A percentile compares a stretch with the other conserved stretches of the same genome.
Evolutionary conservation across 2,329 filamentous ascomycete species (phyloP).

Genomic region (Neoascochyta sp.): DNA sequence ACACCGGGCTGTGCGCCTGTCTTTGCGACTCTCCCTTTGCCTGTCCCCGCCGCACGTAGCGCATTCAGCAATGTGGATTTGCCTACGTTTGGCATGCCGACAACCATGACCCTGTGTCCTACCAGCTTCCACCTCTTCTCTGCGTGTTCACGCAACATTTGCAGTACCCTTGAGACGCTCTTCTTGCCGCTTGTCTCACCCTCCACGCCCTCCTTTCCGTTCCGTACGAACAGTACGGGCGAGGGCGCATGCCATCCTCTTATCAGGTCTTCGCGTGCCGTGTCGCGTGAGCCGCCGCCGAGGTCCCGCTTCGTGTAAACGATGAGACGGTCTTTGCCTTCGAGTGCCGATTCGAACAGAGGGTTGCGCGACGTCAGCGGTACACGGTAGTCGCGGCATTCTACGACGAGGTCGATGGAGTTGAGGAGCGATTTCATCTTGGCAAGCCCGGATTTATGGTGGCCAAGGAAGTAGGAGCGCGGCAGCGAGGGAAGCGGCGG

Average conservation of each 20-base stretch:
- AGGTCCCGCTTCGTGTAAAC: slow-evolving; percentile 86
- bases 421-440: slow-evolving; percentile 80
- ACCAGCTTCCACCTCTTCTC: slow-evolving; percentile 58
- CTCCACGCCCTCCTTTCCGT: slow-evolving; percentile 15
- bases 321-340: slow-evolving; percentile 69
- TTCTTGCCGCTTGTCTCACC: slow-evolving; percentile 22
- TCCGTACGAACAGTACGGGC: slow-evolving; percentile 52
- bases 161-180: slow-evolving; percentile 41
- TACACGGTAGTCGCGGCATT: slow-evolving; percentile 90
- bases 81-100: slow-evolving; percentile 97
- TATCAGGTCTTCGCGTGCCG: slow-evolving; percentile 50
- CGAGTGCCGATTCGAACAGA: slow-evolving; percentile 74
- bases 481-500: slow-evolving; percentile 70
- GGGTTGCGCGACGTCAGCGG: slow-evolving; percentile 89
- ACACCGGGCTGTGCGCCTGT: slow-evolving; percentile 88
- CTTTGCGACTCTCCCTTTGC: slow-evolving; percentile 66
- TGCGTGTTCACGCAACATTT: slow-evolving; percentile 52
- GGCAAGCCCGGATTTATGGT: slow-evolving; percentile 76
- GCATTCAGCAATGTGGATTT: slow-evolving; percentile 94
- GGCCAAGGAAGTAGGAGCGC: slow-evolving; percentile 89
- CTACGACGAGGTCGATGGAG: slow-evolving; percentile 81
- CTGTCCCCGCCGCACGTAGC: slow-evolving; percentile 66
- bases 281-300: slow-evolving; percentile 24
- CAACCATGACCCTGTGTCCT: slow-evolving; percentile 79
- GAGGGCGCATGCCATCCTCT: slow-evolving; percentile 52